Evolutionary conservation across 306 rosid genomes (phyloP).

Genomic region (Ceratonia siliqua): DNA sequence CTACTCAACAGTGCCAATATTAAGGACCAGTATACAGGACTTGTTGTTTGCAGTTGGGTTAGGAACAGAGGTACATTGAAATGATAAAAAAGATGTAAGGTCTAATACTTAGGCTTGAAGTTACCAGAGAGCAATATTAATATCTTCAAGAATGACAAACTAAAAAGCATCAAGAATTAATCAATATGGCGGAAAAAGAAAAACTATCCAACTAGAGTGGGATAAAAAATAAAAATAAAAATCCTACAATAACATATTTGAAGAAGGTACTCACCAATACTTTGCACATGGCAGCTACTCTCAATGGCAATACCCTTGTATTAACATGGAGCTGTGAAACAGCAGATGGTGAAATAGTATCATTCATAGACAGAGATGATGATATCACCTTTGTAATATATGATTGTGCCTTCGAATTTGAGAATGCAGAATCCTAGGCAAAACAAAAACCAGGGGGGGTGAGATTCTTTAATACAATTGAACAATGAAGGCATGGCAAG

Average conservation of each 20-base stretch:
- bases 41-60: background rate
- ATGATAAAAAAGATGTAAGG: background rate
- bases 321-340: slow-evolving; percentile 70
- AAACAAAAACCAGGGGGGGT: slow-evolving; percentile 1
- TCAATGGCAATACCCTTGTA: slow-evolving; percentile 69
- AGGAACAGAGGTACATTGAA: background rate
- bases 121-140: slow-evolving; percentile 1
- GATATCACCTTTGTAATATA: slow-evolving; percentile 67
- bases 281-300: slow-evolving; percentile 82
- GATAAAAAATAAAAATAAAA: background rate
- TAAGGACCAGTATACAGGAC: background rate
- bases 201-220: slow-evolving; percentile 21
- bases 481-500: background rate
- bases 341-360: slow-evolving; percentile 41
- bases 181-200: slow-evolving; percentile 22
- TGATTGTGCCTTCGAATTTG: slow-evolving; percentile 66
- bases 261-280: slow-evolving; percentile 72
- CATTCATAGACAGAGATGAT: slow-evolving; percentile 61
- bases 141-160: slow-evolving; percentile 24
- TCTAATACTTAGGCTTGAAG: background rate
- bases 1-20: background rate
- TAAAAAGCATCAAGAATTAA: slow-evolving; percentile 4
- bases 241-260: background rate
- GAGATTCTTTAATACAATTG: slow-evolving; percentile 22
- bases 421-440: slow-evolving; percentile 68